Evolutionary conservation across 2,329 filamentous ascomycete genomes (phyloP), one percentile per base, ranked within the genome.

Genomic region (Trichoderma polysporum): DNA sequence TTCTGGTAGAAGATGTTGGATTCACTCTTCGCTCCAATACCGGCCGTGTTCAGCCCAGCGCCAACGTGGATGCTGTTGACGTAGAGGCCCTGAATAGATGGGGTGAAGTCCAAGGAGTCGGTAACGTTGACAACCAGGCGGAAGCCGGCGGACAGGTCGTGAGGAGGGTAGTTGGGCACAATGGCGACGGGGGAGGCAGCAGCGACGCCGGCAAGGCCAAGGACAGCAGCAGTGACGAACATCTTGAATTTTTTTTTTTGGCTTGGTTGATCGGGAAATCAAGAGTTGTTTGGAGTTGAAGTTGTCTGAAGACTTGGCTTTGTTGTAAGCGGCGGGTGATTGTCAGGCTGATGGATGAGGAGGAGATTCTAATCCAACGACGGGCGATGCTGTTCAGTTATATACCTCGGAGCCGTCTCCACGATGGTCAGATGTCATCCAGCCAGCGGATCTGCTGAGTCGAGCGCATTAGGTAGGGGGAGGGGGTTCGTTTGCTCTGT

Each of bases 1-100:
- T 85, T 84, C 63, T 80, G 74, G 76, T 83, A 85, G 72, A 84
- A 84, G 68, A 81, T 70, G 57, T 76, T 74, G 6, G 68, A 69
- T 39, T 60, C 33, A 12, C 71, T 37, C 6, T 69, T 66, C 13
- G 79, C 70, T 0, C 78, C 73, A 17, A 81, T 72, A 2, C 79
- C 76, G 15, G 78, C 79, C n/a, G 76, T 74, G 67, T 74, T 77
- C n/a, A 76, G 62, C 2, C 78, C 79, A 1, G 81, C 78, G 31
- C 81, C 80, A 12, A 74, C 73, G 73, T 83, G 81, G 59, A 80
- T 77, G 49, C 76, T 78, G 58, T 74, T 71, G 25, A 84, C 62
- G 52, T 75, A 74, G 63, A 73, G 77, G 71, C 76, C 73, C 27
- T 83, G 73, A 68, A 84, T 74, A 0, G 79, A 72, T 0, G 77